phyloP scores from a whole-genome alignment of 192 early-diverging fungal species.

The Obelidium mucronatum region DNA sequence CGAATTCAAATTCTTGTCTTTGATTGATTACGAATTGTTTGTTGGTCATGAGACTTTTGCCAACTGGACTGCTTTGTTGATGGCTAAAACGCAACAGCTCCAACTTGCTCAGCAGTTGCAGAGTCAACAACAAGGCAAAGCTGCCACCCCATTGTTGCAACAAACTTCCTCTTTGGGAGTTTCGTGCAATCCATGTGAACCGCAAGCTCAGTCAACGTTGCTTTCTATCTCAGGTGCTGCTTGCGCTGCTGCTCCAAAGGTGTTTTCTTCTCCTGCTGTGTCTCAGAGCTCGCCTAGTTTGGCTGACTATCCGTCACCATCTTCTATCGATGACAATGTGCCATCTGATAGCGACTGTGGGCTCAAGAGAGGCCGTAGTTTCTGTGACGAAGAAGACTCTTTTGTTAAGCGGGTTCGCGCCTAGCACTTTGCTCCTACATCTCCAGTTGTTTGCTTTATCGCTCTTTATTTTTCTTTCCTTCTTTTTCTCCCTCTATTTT shows the following conservation, averaged over 20 bases:
- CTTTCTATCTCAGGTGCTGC: slow-evolving; percentile 1
- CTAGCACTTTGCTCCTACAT: not conserved
- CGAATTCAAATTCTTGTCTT: slow-evolving; percentile 78
- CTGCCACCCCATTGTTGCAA: slow-evolving; percentile 4
- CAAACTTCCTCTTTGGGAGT: slow-evolving; percentile 23
- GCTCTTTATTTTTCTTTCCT: slow-evolving; percentile 5
- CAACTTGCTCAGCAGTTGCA: slow-evolving; percentile 16
- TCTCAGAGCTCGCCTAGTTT: slow-evolving; percentile 11
- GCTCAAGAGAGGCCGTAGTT: slow-evolving; percentile 16
- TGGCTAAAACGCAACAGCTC: slow-evolving; percentile 29
- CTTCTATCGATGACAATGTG: slow-evolving; percentile 5
- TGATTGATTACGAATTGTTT: slow-evolving; percentile 80
- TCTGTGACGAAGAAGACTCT: slow-evolving; percentile 20
- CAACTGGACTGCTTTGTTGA: slow-evolving; percentile 59
- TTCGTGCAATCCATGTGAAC: slow-evolving; percentile 4
- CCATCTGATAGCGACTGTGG: slow-evolving; percentile 1
- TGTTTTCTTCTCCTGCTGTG: not conserved
- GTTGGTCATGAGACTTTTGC: slow-evolving; percentile 66
- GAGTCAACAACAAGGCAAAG: not conserved
- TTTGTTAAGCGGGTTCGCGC: slow-evolving; percentile 22
- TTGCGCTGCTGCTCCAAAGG: not conserved
- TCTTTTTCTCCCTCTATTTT: slow-evolving; percentile 17
- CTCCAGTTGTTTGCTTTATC: not conserved
- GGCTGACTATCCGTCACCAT: slow-evolving; percentile 20
- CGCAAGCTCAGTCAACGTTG: not conserved